Evolutionary conservation across 371 early-diverging fungal genomes (phyloP).

Genomic region (Pancytospora epiphaga): DNA sequence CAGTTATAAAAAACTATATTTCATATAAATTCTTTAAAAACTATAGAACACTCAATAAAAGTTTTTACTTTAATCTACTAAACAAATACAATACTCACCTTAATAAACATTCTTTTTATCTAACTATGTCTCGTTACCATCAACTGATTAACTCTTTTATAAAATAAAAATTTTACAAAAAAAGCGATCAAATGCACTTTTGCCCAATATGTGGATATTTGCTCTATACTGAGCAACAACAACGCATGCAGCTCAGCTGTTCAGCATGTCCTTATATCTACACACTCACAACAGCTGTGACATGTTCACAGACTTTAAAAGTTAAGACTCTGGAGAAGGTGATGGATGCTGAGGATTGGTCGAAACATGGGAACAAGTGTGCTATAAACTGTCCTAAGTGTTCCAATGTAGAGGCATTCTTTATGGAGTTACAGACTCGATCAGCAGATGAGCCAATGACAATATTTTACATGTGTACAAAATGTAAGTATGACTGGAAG

Average conservation of each 20-base stretch:
- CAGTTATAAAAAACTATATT: too few relatives aligned
- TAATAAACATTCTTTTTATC: too few relatives aligned
- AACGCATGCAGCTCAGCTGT: neutral
- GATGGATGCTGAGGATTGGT: neutral
- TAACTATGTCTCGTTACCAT: too few relatives aligned
- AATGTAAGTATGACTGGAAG: slow-evolving; percentile 59
- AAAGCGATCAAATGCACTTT: too few relatives aligned
- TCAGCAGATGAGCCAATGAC: slow-evolving; percentile 77
- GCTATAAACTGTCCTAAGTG: slow-evolving; percentile 66
- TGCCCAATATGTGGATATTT: slow-evolving; percentile 4
- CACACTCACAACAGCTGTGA: neutral
- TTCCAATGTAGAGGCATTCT: slow-evolving; percentile 71
- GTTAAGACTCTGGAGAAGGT: slow-evolving; percentile 4
- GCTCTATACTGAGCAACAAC: slow-evolving; percentile 1
- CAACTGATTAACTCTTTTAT: too few relatives aligned
- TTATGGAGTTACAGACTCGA: slow-evolving; percentile 90
- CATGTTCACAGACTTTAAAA: neutral
- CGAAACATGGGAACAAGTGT: slow-evolving; percentile 15
- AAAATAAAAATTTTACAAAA: too few relatives aligned
- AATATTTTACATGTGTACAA: slow-evolving; percentile 59
- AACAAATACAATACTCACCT: too few relatives aligned
- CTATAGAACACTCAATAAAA: too few relatives aligned
- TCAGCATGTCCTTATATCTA: neutral
- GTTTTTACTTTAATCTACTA: too few relatives aligned
- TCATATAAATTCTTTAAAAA: too few relatives aligned